Conservation (phyloP, 2,329 filamentous ascomycete species). For the Aspergillus brunneoviolaceus region DNA sequence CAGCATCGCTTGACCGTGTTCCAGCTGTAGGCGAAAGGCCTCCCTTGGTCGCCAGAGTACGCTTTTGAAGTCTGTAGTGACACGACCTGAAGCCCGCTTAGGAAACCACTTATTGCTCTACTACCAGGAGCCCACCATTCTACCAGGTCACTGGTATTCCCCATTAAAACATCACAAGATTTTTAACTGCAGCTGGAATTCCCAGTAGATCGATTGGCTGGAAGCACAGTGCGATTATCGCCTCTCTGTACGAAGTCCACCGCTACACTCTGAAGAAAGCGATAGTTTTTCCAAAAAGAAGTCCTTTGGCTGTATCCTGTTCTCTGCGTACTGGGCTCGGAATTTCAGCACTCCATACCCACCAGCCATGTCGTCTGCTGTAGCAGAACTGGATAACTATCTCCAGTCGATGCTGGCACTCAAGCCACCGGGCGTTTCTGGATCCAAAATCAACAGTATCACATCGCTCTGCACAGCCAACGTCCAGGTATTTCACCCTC, state of each 20-base stretch:
- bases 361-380: conserved; percentile 69
- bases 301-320: conserved; percentile 11
- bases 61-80: conserved; percentile 41
- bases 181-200: conserved; percentile 22
- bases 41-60: conserved; percentile 31
- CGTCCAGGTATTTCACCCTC: conserved; percentile 67
- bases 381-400: conserved; percentile 86
- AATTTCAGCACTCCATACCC: conserved; percentile 14
- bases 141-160: conserved; percentile 14
- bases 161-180: conserved; percentile 20
- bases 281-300: conserved; percentile 18
- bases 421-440: conserved; percentile 92
- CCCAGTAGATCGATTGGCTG: conserved; percentile 27
- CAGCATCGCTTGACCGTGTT: conserved; percentile 39
- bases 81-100: conserved; percentile 32
- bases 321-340: conserved; percentile 15
- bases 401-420: conserved; percentile 88
- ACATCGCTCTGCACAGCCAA: conserved; percentile 85
- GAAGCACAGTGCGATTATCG: conserved; percentile 10
- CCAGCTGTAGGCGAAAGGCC: conserved; percentile 40
- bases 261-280: conserved; percentile 4
- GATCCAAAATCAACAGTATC: conserved; percentile 84
- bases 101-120: conserved; percentile 16
- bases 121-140: conserved; percentile 12
- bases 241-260: not conserved